Evolutionary conservation across 345 rosid genomes (phyloP).

Genomic region (Bruguiera sexangula): DNA sequence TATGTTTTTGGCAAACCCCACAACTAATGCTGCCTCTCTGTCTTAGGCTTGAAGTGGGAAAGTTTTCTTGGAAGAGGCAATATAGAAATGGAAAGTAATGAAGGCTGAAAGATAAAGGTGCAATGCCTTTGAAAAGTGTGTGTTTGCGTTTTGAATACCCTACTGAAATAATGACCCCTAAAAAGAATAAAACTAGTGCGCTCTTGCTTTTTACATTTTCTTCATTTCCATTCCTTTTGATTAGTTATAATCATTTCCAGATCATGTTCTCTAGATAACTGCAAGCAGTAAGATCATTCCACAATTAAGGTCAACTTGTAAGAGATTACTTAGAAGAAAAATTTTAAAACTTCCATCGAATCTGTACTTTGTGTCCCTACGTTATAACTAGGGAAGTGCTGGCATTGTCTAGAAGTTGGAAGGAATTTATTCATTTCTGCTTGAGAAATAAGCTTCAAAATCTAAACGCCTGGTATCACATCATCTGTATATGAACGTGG

Average conservation of each 20-base stretch:
- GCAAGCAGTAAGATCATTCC: no score
- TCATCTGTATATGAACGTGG: no score
- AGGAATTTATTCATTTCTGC: no score
- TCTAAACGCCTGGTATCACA: no score
- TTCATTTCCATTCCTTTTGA: constrained; percentile 13
- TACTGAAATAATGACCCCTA: constrained; percentile 33
- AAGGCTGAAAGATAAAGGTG: constrained; percentile 16
- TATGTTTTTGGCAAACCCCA: constrained; percentile 14
- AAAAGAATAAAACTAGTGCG: constrained; percentile 47
- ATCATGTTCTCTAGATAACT: constrained; percentile 14
- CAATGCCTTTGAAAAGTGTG: constrained; percentile 38
- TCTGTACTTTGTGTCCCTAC: no score
- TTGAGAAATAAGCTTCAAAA: no score
- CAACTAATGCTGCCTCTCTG: neutral
- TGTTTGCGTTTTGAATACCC: constrained; percentile 32
- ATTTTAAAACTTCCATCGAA: no score
- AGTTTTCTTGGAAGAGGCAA: constrained; percentile 32
- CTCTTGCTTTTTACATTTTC: constrained; percentile 15
- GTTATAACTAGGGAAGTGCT: no score
- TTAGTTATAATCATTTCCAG: constrained; percentile 18
- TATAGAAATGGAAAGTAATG: constrained; percentile 18
- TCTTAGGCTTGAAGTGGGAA: constrained; percentile 28
- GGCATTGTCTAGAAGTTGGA: no score
- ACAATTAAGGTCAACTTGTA: no score
- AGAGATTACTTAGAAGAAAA: no score